phyloP scores from a whole-genome alignment of 305 asterid genomes.

The Rubia tinctorum region DNA sequence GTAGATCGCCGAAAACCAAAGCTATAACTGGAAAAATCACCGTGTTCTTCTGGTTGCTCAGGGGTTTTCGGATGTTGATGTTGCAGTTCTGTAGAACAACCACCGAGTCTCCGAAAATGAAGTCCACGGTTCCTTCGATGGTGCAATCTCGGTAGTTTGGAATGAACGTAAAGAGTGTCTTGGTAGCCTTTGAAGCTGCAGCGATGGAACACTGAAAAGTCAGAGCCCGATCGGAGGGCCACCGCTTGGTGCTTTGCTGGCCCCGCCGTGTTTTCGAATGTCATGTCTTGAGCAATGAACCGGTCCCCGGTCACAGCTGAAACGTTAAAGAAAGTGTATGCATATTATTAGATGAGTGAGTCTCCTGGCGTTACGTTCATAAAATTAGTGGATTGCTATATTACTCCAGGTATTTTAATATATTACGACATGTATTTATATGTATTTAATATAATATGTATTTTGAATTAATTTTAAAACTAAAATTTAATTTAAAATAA shows the following conservation, averaged over 20 bases:
- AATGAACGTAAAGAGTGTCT: slow-evolving; percentile 48
- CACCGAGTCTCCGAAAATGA: slow-evolving; percentile 51
- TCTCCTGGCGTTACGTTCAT: too few relatives aligned
- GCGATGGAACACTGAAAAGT: slow-evolving; percentile 38
- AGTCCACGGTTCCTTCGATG: slow-evolving; percentile 43
- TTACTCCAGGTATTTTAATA: too few relatives aligned
- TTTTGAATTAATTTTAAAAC: too few relatives aligned
- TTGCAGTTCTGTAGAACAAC: slow-evolving; percentile 44
- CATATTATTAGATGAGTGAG: too few relatives aligned
- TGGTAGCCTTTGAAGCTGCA: slow-evolving; percentile 59
- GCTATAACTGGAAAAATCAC: not conserved
- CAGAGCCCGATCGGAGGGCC: slow-evolving; percentile 50
- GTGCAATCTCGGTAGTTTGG: slow-evolving; percentile 41
- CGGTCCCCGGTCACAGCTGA: slow-evolving; percentile 43
- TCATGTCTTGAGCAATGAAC: slow-evolving; percentile 47
- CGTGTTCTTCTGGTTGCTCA: not conserved
- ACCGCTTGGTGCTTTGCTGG: slow-evolving; percentile 52
- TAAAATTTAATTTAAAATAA: too few relatives aligned
- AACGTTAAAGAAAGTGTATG: too few relatives aligned
- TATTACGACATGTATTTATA: too few relatives aligned
- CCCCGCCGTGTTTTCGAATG: slow-evolving; percentile 59
- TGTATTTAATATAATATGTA: too few relatives aligned
- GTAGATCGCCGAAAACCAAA: too few relatives aligned
- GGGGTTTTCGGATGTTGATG: slow-evolving; percentile 19
- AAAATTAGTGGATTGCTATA: too few relatives aligned